Percentiles rank a stretch among this genome's conserved stretches.
Evolutionary conservation across 768 basidiomycete genomes (phyloP).

Genomic region (Russula lepida): DNA sequence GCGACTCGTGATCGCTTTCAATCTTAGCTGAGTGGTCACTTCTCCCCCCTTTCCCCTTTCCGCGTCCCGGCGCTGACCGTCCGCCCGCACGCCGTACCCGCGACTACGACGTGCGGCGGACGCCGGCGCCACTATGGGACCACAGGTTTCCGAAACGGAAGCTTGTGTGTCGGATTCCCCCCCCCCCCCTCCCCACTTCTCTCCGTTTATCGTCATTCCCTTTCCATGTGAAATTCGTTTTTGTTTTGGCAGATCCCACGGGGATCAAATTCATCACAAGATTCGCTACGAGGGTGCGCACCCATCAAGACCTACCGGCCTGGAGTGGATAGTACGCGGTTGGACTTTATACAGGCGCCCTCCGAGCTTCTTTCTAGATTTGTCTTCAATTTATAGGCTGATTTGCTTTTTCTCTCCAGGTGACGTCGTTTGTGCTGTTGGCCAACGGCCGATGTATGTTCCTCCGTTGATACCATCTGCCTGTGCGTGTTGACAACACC

Average conservation of each 20-base stretch:
- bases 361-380: too few species aligned
- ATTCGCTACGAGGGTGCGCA: neutral
- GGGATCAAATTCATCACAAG: too few species aligned
- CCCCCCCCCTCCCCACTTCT: too few species aligned
- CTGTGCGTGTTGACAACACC: too few species aligned
- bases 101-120: slow-evolving; percentile 15
- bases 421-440: too few species aligned
- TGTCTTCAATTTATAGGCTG: too few species aligned
- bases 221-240: slow-evolving; percentile 4
- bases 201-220: neutral
- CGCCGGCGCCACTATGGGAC: neutral
- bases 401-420: neutral
- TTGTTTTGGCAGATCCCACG: slow-evolving; percentile 2
- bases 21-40: slow-evolving; percentile 9
- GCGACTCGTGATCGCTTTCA: too few species aligned
- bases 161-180: slow-evolving; percentile 7
- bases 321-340: neutral
- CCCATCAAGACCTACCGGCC: neutral
- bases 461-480: too few species aligned
- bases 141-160: slow-evolving; percentile 5
- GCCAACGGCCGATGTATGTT: too few species aligned
- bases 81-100: slow-evolving; percentile 5
- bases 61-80: slow-evolving; percentile 9
- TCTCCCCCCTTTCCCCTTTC: neutral
- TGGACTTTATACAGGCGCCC: neutral